A percentile compares a stretch with the other conserved stretches of the same genome.
Conservation (phyloP, 345 rosid genomes). For the Firmiana major region DNA sequence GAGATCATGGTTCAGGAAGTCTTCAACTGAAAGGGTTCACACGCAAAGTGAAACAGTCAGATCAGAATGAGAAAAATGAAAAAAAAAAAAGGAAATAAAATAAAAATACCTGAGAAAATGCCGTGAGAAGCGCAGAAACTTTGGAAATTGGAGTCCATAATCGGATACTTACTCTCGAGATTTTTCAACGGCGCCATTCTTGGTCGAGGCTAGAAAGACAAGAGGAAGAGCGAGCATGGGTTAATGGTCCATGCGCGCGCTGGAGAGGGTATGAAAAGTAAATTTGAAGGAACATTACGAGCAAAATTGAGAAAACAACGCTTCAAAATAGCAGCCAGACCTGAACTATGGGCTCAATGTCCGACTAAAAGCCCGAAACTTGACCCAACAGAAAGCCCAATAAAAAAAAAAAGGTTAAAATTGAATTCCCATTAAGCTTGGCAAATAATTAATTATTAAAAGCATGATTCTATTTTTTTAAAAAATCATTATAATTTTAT, state of each 20-base stretch:
- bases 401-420: too few species aligned
- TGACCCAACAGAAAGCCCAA: background rate
- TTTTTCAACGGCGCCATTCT: slow-evolving; percentile 57
- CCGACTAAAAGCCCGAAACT: background rate
- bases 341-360: background rate
- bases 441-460: too few species aligned
- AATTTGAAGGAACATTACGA: background rate
- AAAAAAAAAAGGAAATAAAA: background rate
- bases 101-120: slow-evolving; percentile 44
- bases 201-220: background rate
- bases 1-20: slow-evolving; percentile 44
- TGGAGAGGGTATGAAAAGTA: background rate
- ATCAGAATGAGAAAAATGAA: background rate
- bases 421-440: too few species aligned
- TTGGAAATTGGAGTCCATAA: slow-evolving; percentile 49
- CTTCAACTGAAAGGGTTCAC: slow-evolving; percentile 32
- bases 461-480: too few species aligned
- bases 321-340: background rate
- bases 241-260: background rate
- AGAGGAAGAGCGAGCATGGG: background rate
- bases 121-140: slow-evolving; percentile 60
- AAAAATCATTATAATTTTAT: too few species aligned
- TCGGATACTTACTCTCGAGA: slow-evolving; percentile 44
- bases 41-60: background rate
- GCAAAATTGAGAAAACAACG: background rate